phyloP scores from a whole-genome alignment of 768 basidiomycete species.

The Lactarius sp. region DNA sequence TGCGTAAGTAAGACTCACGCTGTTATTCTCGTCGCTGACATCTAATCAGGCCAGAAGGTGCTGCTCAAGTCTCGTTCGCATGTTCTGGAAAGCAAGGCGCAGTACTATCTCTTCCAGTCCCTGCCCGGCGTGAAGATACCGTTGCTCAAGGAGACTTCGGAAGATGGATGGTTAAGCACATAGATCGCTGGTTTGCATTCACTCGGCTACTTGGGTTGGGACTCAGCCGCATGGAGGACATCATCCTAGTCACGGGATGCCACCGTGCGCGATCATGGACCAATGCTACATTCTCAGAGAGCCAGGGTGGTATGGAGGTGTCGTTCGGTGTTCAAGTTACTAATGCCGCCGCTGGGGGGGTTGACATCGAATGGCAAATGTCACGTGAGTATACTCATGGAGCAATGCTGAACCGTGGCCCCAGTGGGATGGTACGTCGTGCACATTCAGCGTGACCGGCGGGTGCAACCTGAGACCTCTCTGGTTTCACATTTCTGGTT shows the following conservation, averaged over 20 bases:
- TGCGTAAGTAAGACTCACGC: background rate
- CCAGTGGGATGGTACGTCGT: background rate
- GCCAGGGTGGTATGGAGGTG: background rate
- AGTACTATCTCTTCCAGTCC: constrained; percentile 1
- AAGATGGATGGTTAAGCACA: background rate
- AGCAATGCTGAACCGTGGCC: background rate
- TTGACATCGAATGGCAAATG: background rate
- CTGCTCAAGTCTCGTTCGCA: background rate
- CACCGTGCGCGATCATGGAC: background rate
- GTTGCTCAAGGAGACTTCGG: background rate
- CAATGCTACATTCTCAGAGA: background rate
- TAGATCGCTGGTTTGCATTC: constrained; percentile 1
- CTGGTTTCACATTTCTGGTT: background rate
- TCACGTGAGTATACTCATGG: background rate
- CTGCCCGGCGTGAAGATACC: background rate
- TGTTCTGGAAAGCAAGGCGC: background rate
- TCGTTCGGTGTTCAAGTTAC: constrained; percentile 3
- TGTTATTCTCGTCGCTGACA: background rate
- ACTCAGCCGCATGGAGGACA: background rate
- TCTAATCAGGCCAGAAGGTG: background rate
- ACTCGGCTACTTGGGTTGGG: background rate
- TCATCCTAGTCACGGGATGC: background rate
- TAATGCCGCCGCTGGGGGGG: background rate
- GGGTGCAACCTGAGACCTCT: background rate
- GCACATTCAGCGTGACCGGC: background rate